A percentile compares a stretch with the other conserved stretches of the same genome.
phyloP scores from a whole-genome alignment of 1,284 basidiomycete species.

The Ceratobasidium sp. region DNA sequence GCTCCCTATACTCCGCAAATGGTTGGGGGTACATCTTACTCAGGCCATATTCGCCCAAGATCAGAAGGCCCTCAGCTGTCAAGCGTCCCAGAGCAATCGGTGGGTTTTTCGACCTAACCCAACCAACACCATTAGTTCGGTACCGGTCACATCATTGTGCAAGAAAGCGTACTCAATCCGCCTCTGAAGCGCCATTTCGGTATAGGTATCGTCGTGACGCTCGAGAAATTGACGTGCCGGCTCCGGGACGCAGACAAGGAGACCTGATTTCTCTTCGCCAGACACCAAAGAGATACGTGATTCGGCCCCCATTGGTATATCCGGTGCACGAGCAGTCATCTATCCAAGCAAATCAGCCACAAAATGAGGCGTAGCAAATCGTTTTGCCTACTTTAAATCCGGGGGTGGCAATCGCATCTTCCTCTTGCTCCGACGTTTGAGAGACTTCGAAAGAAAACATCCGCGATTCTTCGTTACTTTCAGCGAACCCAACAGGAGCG shows the following conservation, averaged over 20 bases:
- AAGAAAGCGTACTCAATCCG: constrained; percentile 3
- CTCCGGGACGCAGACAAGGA: not conserved
- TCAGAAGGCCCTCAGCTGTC: not conserved
- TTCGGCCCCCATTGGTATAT: too few relatives aligned
- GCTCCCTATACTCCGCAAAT: constrained; percentile 2
- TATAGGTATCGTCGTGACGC: not conserved
- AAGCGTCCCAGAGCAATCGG: constrained; percentile 6
- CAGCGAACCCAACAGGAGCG: not conserved
- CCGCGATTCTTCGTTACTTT: constrained; percentile 10
- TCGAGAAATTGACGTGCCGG: not conserved
- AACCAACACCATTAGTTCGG: not conserved
- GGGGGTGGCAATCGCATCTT: constrained; percentile 2
- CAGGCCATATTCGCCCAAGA: constrained; percentile 20
- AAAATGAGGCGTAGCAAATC: not conserved
- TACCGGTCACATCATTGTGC: not conserved
- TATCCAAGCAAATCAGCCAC: not conserved
- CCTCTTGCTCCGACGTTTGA: constrained; percentile 12
- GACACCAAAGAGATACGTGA: not conserved
- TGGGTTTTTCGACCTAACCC: not conserved
- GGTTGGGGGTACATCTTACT: constrained; percentile 8
- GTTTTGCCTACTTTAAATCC: constrained; percentile 18
- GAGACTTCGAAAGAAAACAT: constrained; percentile 8
- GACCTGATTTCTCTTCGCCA: constrained; percentile 28
- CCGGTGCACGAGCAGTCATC: too few relatives aligned
- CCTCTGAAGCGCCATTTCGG: not conserved